Conservation (phyloP, 371 early-diverging fungal species). For the Apophysomyces ossiformis region DNA sequence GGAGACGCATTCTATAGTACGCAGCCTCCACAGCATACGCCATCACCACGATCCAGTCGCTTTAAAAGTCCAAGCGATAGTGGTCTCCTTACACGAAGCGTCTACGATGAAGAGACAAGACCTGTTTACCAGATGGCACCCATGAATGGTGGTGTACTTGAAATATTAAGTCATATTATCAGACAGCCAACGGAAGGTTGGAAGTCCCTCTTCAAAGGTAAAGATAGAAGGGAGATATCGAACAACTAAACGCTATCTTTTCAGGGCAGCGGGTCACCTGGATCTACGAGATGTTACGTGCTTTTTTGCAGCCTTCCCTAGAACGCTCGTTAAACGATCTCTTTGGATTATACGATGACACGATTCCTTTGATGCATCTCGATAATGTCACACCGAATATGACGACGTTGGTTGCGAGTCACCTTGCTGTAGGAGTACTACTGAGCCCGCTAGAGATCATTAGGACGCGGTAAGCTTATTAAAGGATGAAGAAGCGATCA, state of each 20-base stretch:
- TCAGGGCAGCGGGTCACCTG: slow-evolving; percentile 76
- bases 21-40: slow-evolving; percentile 20
- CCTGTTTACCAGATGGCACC: slow-evolving; percentile 68
- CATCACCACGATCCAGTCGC: background rate
- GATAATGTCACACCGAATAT: slow-evolving; percentile 64
- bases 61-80: slow-evolving; percentile 20
- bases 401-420: slow-evolving; percentile 70
- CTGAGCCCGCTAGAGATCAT: slow-evolving; percentile 81
- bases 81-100: slow-evolving; percentile 40
- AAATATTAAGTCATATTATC: slow-evolving; percentile 51
- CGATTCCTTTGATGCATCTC: slow-evolving; percentile 72
- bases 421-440: slow-evolving; percentile 68
- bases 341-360: slow-evolving; percentile 80
- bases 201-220: slow-evolving; percentile 70
- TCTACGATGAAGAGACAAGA: slow-evolving; percentile 61
- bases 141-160: slow-evolving; percentile 61
- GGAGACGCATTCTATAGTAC: slow-evolving; percentile 38
- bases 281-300: slow-evolving; percentile 72
- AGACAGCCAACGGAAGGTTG: slow-evolving; percentile 71
- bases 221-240: background rate
- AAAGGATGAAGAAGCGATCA: background rate
- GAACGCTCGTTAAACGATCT: slow-evolving; percentile 76
- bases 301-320: slow-evolving; percentile 73
- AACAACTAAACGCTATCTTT: slow-evolving; percentile 27
- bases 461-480: slow-evolving; percentile 58